Percentiles rank a stretch among this genome's conserved stretches.
phyloP scores from a whole-genome alignment of 1,139 yeast species.

The Casaregolazyma lundiana region DNA sequence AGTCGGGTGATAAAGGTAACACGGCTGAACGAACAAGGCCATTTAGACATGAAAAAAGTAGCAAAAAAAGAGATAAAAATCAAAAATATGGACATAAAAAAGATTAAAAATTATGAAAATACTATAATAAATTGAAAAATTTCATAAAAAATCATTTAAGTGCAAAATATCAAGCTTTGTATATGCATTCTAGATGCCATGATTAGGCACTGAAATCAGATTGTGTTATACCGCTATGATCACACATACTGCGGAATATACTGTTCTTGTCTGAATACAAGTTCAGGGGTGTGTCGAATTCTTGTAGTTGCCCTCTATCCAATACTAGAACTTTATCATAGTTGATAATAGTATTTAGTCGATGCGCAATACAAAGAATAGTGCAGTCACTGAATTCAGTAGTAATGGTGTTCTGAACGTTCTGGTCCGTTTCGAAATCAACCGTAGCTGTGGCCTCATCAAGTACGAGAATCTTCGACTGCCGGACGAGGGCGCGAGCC shows the following conservation, averaged over 20 bases:
- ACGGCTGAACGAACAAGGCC: background rate
- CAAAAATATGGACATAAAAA: background rate
- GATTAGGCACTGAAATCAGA: slow-evolving; percentile 3
- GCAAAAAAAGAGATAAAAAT: background rate
- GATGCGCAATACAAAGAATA: slow-evolving; percentile 73
- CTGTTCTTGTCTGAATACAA: slow-evolving; percentile 42
- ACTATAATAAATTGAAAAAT: background rate
- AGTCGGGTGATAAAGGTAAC: background rate
- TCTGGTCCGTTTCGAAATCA: slow-evolving; percentile 70
- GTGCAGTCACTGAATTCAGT: slow-evolving; percentile 63
- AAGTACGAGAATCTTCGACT: slow-evolving; percentile 59
- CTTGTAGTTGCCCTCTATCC: slow-evolving; percentile 57
- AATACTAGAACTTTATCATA: slow-evolving; percentile 64
- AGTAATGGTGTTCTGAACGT: slow-evolving; percentile 60
- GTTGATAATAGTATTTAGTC: slow-evolving; percentile 60
- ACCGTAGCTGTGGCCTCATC: slow-evolving; percentile 86
- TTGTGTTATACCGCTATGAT: slow-evolving; percentile 43
- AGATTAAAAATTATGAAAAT: background rate
- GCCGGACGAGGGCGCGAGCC: slow-evolving; percentile 73
- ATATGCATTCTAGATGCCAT: background rate
- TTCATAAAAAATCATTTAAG: background rate
- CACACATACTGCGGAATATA: slow-evolving; percentile 56
- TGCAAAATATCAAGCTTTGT: background rate
- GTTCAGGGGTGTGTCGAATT: slow-evolving; percentile 44
- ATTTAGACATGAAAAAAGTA: background rate